A percentile compares a stretch with the other conserved stretches of the same genome.
phyloP scores from a whole-genome alignment of 2,329 filamentous ascomycete species.

The Xylaria sp. region DNA sequence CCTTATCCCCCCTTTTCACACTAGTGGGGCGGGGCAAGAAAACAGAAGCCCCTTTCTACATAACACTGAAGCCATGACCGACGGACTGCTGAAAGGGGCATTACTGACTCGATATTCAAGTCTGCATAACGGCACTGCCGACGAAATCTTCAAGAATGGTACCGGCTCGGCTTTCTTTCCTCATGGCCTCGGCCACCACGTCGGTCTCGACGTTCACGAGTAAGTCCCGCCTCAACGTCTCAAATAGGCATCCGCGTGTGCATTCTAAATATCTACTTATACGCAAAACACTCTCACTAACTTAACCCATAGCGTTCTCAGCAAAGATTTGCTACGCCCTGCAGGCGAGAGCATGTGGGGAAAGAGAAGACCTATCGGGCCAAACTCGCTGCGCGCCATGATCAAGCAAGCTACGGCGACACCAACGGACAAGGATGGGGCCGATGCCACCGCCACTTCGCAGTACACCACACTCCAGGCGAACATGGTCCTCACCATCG shows the following conservation, averaged over 20 bases:
- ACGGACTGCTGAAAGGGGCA: background rate
- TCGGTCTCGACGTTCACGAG: constrained; percentile 70
- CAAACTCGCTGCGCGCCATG: constrained; percentile 40
- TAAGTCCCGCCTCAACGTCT: constrained; percentile 20
- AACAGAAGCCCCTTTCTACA: background rate
- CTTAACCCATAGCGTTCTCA: constrained; percentile 35
- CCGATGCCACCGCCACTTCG: background rate
- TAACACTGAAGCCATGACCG: background rate
- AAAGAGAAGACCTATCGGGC: constrained; percentile 40
- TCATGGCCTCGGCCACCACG: constrained; percentile 68
- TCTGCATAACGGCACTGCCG: constrained; percentile 63
- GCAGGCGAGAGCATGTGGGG: constrained; percentile 41
- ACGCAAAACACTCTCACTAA: background rate
- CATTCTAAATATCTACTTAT: background rate
- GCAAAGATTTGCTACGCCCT: constrained; percentile 38
- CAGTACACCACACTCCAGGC: constrained; percentile 50
- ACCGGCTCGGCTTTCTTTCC: constrained; percentile 69
- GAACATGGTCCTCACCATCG: constrained; percentile 77
- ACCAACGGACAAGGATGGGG: background rate
- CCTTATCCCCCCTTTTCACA: background rate
- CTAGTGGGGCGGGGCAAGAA: too few relatives aligned
- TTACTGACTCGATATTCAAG: constrained; percentile 7
- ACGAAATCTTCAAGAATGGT: constrained; percentile 59
- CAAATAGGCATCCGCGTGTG: background rate
- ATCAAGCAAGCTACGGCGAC: constrained; percentile 34